Percentiles rank a stretch among this genome's conserved stretches.
phyloP scores from a whole-genome alignment of 768 basidiomycete genomes.

The Daedaleopsis nitida region DNA sequence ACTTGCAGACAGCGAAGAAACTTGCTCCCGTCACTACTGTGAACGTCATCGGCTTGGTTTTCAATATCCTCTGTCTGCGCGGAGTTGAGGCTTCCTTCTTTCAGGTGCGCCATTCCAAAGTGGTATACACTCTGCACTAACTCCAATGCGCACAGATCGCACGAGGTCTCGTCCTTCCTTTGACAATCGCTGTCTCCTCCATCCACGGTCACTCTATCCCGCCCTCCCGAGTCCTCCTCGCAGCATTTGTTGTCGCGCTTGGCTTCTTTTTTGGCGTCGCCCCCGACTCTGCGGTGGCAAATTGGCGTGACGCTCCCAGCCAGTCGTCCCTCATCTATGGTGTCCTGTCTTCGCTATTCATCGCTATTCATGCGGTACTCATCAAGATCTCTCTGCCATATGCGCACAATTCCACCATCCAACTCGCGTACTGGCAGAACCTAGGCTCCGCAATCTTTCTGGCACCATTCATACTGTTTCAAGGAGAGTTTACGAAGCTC shows the following conservation, averaged over 20 bases:
- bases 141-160: conserved; percentile 60
- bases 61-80: conserved; percentile 78
- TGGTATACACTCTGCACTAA: no score
- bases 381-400: conserved; percentile 71
- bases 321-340: conserved; percentile 68
- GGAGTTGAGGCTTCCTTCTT: conserved; percentile 83
- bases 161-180: conserved; percentile 78
- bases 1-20: conserved; percentile 54
- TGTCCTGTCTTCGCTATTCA: conserved; percentile 70
- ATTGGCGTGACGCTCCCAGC: conserved; percentile 42
- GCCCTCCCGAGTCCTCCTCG: conserved; percentile 52
- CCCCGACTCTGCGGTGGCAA: conserved; percentile 44
- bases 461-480: conserved; percentile 60
- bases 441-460: conserved; percentile 65
- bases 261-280: conserved; percentile 80
- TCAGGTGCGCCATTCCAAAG: conserved; percentile 46
- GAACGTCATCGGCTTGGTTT: conserved; percentile 74
- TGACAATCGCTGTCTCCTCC: conserved; percentile 77
- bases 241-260: conserved; percentile 64
- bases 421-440: conserved; percentile 82
- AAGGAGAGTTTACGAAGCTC: conserved; percentile 52
- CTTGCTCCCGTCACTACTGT: conserved; percentile 64
- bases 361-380: conserved; percentile 73
- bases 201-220: conserved; percentile 57
- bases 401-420: conserved; percentile 70